phyloP scores from a whole-genome alignment of 2,329 filamentous ascomycete species.

The Leptographium wingfieldii region DNA sequence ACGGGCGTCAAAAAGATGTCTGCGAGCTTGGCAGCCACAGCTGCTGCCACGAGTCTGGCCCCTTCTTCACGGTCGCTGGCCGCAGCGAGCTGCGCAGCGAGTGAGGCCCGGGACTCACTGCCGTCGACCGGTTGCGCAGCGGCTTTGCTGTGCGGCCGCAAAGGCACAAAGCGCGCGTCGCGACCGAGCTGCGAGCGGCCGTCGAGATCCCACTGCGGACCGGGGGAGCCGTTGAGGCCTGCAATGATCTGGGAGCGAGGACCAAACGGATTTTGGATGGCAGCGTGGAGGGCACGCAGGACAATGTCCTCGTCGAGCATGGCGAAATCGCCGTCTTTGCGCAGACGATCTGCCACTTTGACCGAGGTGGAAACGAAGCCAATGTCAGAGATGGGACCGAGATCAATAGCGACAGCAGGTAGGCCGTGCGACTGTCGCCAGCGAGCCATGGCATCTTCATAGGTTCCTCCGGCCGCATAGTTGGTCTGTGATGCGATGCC shows the following conservation, averaged over 20 bases:
- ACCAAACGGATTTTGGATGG: slow-evolving; percentile 8
- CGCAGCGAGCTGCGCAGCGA: neutral
- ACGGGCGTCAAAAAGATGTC: slow-evolving; percentile 19
- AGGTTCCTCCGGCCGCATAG: slow-evolving; percentile 26
- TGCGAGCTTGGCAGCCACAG: slow-evolving; percentile 18
- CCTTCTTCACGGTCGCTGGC: neutral
- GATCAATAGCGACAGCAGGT: slow-evolving; percentile 12
- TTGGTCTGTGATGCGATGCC: slow-evolving; percentile 25
- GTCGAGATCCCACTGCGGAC: slow-evolving; percentile 4
- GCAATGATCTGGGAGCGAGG: slow-evolving; percentile 5
- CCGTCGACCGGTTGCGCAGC: neutral
- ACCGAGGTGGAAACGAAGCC: slow-evolving; percentile 7
- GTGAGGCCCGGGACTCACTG: neutral
- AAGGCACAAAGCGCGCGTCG: slow-evolving; percentile 10
- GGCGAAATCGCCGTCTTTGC: slow-evolving; percentile 7
- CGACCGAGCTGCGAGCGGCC: slow-evolving; percentile 7
- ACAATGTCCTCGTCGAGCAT: slow-evolving; percentile 13
- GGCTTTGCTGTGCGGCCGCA: slow-evolving; percentile 1
- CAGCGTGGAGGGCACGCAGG: slow-evolving; percentile 12
- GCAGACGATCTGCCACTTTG: slow-evolving; percentile 8
- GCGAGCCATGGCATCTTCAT: slow-evolving; percentile 16
- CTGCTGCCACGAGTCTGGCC: slow-evolving; percentile 12
- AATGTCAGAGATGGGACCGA: slow-evolving; percentile 13
- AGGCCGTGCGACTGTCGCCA: neutral
- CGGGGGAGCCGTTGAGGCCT: slow-evolving; percentile 5